Evolutionary conservation across 345 rosid species (phyloP), one percentile per base, ranked within the genome.

Genomic region (Luvunga scandens): DNA sequence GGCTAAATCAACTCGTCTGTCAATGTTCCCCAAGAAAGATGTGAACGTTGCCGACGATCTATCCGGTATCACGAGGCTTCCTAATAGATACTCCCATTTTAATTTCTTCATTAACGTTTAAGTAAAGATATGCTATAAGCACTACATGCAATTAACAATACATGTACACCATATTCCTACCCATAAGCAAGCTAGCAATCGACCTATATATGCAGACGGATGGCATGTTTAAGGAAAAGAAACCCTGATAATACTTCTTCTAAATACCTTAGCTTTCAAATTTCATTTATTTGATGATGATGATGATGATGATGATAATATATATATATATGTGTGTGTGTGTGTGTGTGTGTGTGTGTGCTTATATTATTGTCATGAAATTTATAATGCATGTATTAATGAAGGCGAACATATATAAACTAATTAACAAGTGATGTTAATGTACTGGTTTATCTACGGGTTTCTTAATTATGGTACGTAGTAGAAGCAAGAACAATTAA

Each of bases 1-100:
- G 81, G 83, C 89, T 34, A 90, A 84, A 12, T 85, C 90, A 42
- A 85, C 75, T 75, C 92, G 81, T 27, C 53, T 70, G 76, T 90
- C 90, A 16, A 80, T 1, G 59, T 64, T 50, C 72, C 86, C 92
- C 30, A 89, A 1, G 67, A 84, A 22, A 1, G 92, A 89, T 3
- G 71, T 65, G 82, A 81, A 90, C 19, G 75, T 56, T 5, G 80
- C 84, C 5, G 89, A 87, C 4, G 82, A 76, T 80, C 78, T 73
- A 2, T 80, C 84, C 7, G 90, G 92, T 75, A 83, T 71, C 77
- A 71, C 81, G 76, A 85, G 24, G 71, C 76, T 86, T 70, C 89
- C 92, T 89, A 86, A 63, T 87, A 86, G 22, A 42, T 22, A 22
- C 28, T 12, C n/a, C 12, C n/a, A 28, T 34, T 45, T 19, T 30